These are phyloP conservation scores for Tolypocladium tropicale DNA, from an alignment of 2,329 filamentous ascomycete species.

Conservation along the genomic window DNA sequence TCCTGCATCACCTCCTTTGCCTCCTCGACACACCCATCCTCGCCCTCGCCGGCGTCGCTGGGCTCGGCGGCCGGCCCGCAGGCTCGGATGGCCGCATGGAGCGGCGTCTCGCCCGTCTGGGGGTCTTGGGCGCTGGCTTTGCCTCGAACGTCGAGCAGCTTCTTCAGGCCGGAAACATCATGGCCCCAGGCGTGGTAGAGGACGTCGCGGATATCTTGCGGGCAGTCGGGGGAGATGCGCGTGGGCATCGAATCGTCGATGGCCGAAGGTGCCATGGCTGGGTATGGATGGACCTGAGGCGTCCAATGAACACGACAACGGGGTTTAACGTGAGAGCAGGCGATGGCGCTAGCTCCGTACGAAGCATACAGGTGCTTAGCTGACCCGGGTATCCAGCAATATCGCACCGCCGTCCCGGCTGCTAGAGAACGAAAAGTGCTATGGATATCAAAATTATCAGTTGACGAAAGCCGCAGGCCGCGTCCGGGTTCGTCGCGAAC, in stretches of 20 bases:
- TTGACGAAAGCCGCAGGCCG: background rate
- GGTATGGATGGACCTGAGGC: background rate
- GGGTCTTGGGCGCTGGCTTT: conserved; percentile 71
- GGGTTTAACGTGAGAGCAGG: background rate
- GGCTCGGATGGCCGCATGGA: conserved; percentile 83
- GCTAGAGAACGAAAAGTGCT: background rate
- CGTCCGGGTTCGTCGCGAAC: background rate
- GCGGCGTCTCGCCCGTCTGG: conserved; percentile 73
- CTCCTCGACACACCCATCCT: conserved; percentile 39
- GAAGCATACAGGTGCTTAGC: background rate
- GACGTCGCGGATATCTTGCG: conserved; percentile 38
- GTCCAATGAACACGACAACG: background rate
- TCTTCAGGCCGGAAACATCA: conserved; percentile 56
- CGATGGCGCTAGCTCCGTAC: background rate
- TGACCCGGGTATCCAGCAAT: background rate
- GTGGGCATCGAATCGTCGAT: conserved; percentile 40
- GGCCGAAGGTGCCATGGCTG: conserved; percentile 10
- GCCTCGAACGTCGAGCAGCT: conserved; percentile 54
- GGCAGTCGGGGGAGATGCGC: conserved; percentile 44
- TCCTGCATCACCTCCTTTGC: conserved; percentile 61
- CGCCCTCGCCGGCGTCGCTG: conserved; percentile 18
- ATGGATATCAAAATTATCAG: background rate
- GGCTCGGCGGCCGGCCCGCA: conserved; percentile 37
- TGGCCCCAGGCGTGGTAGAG: conserved; percentile 46
- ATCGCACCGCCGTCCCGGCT: background rate